Evolutionary conservation across 805 yeast species (phyloP).

Genomic region (Barnettozyma botsteinii): DNA sequence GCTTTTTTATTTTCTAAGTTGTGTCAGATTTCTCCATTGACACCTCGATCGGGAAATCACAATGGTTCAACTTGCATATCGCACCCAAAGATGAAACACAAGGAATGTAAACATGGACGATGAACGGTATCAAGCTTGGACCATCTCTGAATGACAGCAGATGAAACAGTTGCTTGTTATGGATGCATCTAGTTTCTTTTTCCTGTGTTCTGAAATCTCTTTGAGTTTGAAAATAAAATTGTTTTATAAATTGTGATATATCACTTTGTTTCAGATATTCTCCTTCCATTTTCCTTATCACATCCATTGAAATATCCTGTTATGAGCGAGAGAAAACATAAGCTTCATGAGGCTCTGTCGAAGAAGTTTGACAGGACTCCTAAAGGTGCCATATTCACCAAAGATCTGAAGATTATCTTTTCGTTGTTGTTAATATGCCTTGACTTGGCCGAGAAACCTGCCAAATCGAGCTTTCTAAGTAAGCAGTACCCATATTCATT

Average conservation of each 20-base stretch:
- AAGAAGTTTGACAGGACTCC: conserved; percentile 46
- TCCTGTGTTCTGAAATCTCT: no score
- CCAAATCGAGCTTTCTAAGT: conserved; percentile 23
- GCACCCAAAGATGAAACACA: not conserved
- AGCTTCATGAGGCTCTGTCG: conserved; percentile 38
- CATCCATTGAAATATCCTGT: not conserved
- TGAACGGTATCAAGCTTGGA: not conserved
- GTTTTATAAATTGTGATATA: not conserved
- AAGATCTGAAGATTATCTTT: conserved; percentile 57
- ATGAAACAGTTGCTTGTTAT: not conserved
- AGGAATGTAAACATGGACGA: conserved; percentile 8
- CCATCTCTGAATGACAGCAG: not conserved
- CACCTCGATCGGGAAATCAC: conserved; percentile 20
- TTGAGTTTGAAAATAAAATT: not conserved
- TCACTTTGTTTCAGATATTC: not conserved
- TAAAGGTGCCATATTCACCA: conserved; percentile 44
- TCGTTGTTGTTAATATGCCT: conserved; percentile 44
- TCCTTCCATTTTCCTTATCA: not conserved
- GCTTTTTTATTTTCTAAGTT: no score
- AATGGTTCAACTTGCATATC: conserved; percentile 6
- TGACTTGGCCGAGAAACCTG: conserved; percentile 30
- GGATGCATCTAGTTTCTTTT: no score
- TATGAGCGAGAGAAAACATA: no score
- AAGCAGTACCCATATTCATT: conserved; percentile 49
- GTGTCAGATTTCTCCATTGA: conserved; percentile 11